Conservation (phyloP, 306 rosid genomes). For the Ormosia semicastrata region DNA sequence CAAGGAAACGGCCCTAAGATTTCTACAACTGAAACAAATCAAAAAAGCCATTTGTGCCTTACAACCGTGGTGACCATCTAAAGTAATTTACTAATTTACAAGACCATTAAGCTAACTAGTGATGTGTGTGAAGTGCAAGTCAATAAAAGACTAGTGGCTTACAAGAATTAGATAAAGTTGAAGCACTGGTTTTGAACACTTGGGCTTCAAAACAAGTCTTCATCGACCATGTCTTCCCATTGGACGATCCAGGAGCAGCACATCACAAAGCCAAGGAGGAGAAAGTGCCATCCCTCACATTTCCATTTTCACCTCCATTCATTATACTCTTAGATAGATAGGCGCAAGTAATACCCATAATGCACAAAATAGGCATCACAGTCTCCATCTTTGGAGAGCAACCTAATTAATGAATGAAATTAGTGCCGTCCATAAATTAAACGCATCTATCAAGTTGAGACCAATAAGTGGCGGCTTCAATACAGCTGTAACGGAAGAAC, state of each 20-base stretch:
- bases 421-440: not conserved
- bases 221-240: too few species aligned
- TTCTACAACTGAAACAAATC: not conserved
- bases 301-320: too few species aligned
- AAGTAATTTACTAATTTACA: not conserved
- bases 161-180: not conserved
- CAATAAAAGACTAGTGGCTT: not conserved
- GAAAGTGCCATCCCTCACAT: not conserved
- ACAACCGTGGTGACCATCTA: not conserved
- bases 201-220: too few species aligned
- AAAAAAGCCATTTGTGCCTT: not conserved
- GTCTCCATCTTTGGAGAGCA: not conserved
- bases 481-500: constrained; percentile 25
- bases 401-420: not conserved
- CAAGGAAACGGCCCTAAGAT: not conserved
- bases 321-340: not conserved
- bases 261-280: not conserved
- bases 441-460: not conserved
- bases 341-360: not conserved
- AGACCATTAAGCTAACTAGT: too few species aligned
- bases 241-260: too few species aligned
- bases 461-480: not conserved
- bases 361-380: not conserved
- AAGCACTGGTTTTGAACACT: not conserved
- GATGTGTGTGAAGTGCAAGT: too few species aligned